Conservation (phyloP, 768 basidiomycete genomes). For the Multifurca ochricompacta region DNA sequence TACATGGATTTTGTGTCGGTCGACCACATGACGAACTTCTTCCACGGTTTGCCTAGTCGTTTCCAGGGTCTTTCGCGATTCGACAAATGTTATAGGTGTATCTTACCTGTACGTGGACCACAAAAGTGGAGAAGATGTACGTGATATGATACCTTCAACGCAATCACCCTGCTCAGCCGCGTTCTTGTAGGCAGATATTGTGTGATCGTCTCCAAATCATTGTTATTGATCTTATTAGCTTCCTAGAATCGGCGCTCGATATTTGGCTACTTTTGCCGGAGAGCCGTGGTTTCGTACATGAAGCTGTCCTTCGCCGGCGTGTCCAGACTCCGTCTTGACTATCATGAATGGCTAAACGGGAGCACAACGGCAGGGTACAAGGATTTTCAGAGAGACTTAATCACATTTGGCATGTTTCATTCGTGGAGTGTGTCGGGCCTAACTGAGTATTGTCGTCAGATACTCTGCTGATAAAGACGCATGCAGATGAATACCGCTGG, state of each 20-base stretch:
- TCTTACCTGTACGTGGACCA: conserved; percentile 20
- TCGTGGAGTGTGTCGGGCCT: background rate
- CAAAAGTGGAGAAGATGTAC: conserved; percentile 18
- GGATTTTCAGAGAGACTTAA: conserved; percentile 14
- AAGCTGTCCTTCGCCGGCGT: conserved; percentile 72
- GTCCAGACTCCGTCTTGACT: conserved; percentile 58
- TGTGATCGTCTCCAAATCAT: conserved; percentile 7
- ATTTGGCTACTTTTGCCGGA: conserved; percentile 74
- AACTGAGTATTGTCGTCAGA: conserved; percentile 5
- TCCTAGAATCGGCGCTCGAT: conserved; percentile 62
- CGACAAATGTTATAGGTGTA: conserved; percentile 9
- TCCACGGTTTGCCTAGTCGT: conserved; percentile 25
- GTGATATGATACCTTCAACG: background rate
- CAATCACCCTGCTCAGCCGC: conserved; percentile 20
- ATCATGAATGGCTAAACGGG: conserved; percentile 53
- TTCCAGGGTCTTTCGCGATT: background rate
- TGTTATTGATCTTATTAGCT: background rate
- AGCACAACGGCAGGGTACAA: conserved; percentile 42
- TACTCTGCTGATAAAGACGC: conserved; percentile 23
- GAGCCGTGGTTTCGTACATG: conserved; percentile 65
- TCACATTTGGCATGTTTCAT: conserved; percentile 13
- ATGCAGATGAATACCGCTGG: conserved; percentile 19
- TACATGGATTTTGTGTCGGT: conserved; percentile 43
- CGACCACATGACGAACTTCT: conserved; percentile 59
- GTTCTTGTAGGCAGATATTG: conserved; percentile 13